Percentiles rank a stretch among this genome's conserved stretches.
Evolutionary conservation across 2,329 filamentous ascomycete species (phyloP).

Genomic region (Sarocladiaceae sp.): DNA sequence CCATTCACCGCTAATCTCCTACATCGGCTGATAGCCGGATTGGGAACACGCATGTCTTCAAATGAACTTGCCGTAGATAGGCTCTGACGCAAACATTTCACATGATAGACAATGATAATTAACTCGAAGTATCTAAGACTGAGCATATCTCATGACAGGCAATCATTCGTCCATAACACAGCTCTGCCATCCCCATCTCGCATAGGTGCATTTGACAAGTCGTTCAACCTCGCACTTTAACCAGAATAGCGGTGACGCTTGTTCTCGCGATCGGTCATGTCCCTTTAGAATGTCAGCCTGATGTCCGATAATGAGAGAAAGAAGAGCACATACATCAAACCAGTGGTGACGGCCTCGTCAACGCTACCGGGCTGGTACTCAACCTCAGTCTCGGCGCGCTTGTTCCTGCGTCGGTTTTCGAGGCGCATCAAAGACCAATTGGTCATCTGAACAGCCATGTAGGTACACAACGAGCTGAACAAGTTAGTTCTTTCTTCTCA

Average conservation of each 20-base stretch:
- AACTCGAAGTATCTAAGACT: too few relatives aligned
- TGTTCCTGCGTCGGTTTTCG: conserved; percentile 2
- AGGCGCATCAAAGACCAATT: conserved; percentile 2
- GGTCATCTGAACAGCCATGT: neutral
- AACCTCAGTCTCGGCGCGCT: neutral
- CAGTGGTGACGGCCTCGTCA: neutral
- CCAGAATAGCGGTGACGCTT: conserved; percentile 7
- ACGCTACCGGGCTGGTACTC: neutral
- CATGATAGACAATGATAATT: too few relatives aligned
- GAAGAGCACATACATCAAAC: neutral
- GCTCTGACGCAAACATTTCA: too few relatives aligned
- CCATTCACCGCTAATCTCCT: neutral
- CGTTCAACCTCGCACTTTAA: too few relatives aligned
- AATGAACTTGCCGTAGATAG: too few relatives aligned
- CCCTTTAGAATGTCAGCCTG: neutral
- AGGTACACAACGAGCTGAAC: neutral
- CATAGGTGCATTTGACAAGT: too few relatives aligned
- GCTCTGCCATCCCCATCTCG: too few relatives aligned
- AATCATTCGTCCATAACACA: too few relatives aligned
- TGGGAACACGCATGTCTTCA: too few relatives aligned
- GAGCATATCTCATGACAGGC: too few relatives aligned
- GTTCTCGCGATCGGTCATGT: conserved; percentile 8
- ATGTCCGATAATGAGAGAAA: neutral
- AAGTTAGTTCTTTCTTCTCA: too few relatives aligned
- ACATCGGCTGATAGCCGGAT: neutral